Percentiles rank a stretch among this genome's conserved stretches.
These are phyloP conservation scores for Phytophthora sp. DNA, from an alignment of 352 stramenopile species.

Conservation along the genomic window DNA sequence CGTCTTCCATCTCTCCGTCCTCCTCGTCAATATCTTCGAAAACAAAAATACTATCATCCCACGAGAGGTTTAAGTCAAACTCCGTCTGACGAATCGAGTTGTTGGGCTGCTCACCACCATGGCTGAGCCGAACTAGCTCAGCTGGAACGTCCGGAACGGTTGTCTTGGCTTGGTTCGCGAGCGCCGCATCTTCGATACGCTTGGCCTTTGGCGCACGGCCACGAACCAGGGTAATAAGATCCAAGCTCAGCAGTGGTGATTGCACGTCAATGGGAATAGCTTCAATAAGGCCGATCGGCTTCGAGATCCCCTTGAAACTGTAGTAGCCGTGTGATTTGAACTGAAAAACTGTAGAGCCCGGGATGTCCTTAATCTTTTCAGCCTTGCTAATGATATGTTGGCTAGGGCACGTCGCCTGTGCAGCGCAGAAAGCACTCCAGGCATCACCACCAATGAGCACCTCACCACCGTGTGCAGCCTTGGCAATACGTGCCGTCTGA, in stretches of 20 bases:
- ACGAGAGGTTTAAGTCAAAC: slow-evolving; percentile 68
- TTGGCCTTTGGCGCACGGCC: slow-evolving; percentile 64
- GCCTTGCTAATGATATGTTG: slow-evolving; percentile 49
- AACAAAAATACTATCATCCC: slow-evolving; percentile 78
- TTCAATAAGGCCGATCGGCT: slow-evolving; percentile 81
- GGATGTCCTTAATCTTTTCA: slow-evolving; percentile 53
- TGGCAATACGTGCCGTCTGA: slow-evolving; percentile 87
- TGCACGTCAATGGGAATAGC: slow-evolving; percentile 77
- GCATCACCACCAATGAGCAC: slow-evolving; percentile 84
- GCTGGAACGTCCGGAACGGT: slow-evolving; percentile 53
- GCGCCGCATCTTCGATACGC: slow-evolving; percentile 58
- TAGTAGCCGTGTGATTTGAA: slow-evolving; percentile 88
- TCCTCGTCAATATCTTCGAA: slow-evolving; percentile 70
- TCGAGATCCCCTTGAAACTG: slow-evolving; percentile 86
- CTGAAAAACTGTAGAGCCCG: slow-evolving; percentile 71
- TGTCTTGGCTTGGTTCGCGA: slow-evolving; percentile 55
- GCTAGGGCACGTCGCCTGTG: slow-evolving; percentile 37
- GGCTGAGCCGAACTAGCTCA: slow-evolving; percentile 66
- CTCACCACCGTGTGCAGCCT: slow-evolving; percentile 79
- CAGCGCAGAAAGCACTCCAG: slow-evolving; percentile 69
- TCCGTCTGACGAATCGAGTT: slow-evolving; percentile 89
- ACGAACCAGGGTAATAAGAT: slow-evolving; percentile 41
- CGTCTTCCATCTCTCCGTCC: slow-evolving; percentile 47
- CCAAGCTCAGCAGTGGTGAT: slow-evolving; percentile 48
- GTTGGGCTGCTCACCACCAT: slow-evolving; percentile 67